Base-by-base conservation (phyloP, 1,284 basidiomycete species). In the Heterobasidion occidentale region DNA sequence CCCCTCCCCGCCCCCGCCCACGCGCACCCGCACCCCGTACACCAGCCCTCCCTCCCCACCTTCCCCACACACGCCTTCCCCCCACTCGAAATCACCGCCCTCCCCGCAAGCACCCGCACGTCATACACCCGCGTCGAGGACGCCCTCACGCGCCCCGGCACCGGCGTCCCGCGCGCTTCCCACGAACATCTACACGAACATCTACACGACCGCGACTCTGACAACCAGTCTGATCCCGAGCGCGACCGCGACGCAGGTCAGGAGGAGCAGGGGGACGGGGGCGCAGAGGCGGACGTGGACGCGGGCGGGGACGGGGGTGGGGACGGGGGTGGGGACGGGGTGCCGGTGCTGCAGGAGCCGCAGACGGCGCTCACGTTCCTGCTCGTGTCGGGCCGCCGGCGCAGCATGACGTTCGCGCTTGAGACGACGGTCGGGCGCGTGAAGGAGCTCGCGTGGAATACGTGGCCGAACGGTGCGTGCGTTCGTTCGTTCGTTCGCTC, bases 361-460 rank as follows among this genome's bases (percentile, higher is more conserved):
- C 83, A 89, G 72, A 79, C 84, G 2, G 78, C 81, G 45, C 65
- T 94, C 52, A 88, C 85, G 0, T 91, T 92, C 63, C 74, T 94
- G 34, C 75, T 92, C 55, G 83, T 92, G 35, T 85, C 87, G 1
- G 90, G 91, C 1, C 74, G 80, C 52, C 76, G 86, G 57, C 77
- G 84, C 63, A 83, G 83, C 1, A 89, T 91, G 79, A 74, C 80
- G 0, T 94, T 94, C 63, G 88, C 90, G 51, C 88, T 89, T 9
- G 83, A 85, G 63, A 86, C 81, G 38, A 89, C 88, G 0, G 74
- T 94, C 15, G 88, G 89, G 12, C 74, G 90, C 60, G 84, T 90
- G 56, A 93, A 93, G 71, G 90, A 93, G 71, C 75, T 92, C 51
- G 81, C 88, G 49, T 92, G 90, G 89, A 88, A 85, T 71, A 80